Evolutionary conservation across 176 grass and related monocot species (phyloP), one percentile per base, ranked within the genome.

Genomic region (Dendrocalamus sinicus): DNA sequence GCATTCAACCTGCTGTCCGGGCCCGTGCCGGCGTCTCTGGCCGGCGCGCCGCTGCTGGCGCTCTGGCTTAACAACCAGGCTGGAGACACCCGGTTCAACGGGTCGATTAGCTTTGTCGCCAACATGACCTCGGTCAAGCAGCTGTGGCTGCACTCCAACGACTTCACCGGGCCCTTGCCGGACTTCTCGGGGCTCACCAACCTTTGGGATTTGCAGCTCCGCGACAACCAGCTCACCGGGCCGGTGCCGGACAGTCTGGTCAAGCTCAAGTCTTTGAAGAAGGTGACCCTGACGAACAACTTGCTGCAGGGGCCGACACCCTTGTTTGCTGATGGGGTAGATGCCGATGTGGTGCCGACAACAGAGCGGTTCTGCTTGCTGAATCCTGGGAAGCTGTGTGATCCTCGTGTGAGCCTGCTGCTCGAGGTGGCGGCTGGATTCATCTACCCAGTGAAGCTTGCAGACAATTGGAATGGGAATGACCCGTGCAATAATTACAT

Each of bases 101-200:
- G 95, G 12, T 58, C 89, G 7, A 70, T 98, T 70, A 76, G 69
- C 70, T 92, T 98, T 47, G 4, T 98, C 71, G 48, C 76, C 52
- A 93, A 91, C 67, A 83, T 98, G 85, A 88, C 87, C 4, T 13
- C 32, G 16, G 19, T 85, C 1, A 6, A 55, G 24, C 40, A 93
- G 76, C 87, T 98, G 19, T 98, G 95, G 95, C 86, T 98, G 50
- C 95, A 98, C 28, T 89, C 83, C 30, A 98, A 98, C 39, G 20
- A 50, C 45, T 98, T 98, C 81, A 80, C 91, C 1, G 95, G 95
- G 6, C 85, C 93, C 17, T 75, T 97, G 58, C 95, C 95, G 5
- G 89, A 95, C 54, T 97, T 95, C 79, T 62, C 89, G 0, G 17
- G 16, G 12, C 81, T 98, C 9, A 22, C 12, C 30, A 48, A 14